Percentiles rank a stretch among this genome's conserved stretches.
Evolutionary conservation across 306 rosid species (phyloP).

Genomic region (Carpinus fangiana): DNA sequence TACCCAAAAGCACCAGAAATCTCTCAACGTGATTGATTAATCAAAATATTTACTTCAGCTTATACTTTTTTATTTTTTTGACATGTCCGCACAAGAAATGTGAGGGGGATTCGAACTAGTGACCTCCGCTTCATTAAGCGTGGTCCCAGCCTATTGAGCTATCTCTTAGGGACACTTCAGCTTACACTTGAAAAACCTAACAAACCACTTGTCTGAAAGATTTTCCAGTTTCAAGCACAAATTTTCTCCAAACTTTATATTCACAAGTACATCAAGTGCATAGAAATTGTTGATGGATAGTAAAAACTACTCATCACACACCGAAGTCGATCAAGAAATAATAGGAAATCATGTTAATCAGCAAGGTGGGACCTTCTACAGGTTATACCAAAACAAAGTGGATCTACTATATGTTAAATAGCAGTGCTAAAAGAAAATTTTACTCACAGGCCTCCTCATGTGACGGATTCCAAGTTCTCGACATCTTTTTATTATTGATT

Average conservation of each 20-base stretch:
- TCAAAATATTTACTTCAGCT: not conserved
- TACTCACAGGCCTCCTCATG: constrained; percentile 79
- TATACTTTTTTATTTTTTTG: not conserved
- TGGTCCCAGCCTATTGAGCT: too few relatives aligned
- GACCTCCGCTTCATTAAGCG: too few relatives aligned
- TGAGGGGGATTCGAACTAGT: too few relatives aligned
- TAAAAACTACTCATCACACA: not conserved
- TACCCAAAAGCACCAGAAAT: constrained; percentile 5
- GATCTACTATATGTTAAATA: constrained; percentile 4
- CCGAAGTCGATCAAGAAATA: not conserved
- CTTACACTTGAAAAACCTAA: not conserved
- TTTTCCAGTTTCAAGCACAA: not conserved
- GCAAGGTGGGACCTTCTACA: constrained; percentile 3
- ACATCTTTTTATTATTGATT: constrained; percentile 53
- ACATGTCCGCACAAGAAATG: too few relatives aligned
- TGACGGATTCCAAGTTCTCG: constrained; percentile 63
- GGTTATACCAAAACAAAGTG: not conserved
- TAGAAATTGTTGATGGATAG: not conserved
- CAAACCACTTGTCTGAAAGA: not conserved
- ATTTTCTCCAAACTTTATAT: not conserved
- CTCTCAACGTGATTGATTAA: constrained; percentile 15
- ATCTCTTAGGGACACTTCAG: too few relatives aligned
- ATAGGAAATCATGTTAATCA: not conserved
- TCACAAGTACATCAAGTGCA: not conserved
- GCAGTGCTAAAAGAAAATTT: constrained; percentile 5